These are phyloP conservation scores for Epichloe glyceriae DNA, from an alignment of 2,329 filamentous ascomycete species.

Conservation along the genomic window DNA sequence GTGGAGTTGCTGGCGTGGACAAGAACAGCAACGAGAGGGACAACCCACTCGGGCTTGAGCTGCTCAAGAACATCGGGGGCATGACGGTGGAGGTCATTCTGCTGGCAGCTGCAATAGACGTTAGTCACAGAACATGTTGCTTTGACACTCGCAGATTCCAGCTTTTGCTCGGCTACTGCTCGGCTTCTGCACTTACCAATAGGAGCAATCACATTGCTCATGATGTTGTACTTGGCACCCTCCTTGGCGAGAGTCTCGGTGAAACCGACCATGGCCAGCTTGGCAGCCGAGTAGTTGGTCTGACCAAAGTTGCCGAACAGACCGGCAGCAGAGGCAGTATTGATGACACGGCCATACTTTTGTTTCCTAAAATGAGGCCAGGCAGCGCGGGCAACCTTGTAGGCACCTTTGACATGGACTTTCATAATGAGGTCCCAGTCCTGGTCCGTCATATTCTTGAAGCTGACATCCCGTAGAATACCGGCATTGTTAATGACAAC, in stretches of 20 bases:
- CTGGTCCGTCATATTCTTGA: constrained; percentile 96
- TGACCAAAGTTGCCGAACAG: constrained; percentile 94
- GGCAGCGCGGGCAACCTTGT: constrained; percentile 87
- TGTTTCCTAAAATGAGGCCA: constrained; percentile 98
- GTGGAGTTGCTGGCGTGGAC: constrained; percentile 71
- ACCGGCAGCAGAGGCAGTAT: constrained; percentile 90
- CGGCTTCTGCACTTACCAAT: constrained; percentile 36
- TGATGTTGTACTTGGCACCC: constrained; percentile 94
- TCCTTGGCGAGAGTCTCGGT: constrained; percentile 97
- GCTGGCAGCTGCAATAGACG: constrained; percentile 53
- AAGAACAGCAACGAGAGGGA: constrained; percentile 79
- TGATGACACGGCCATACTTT: constrained; percentile 94
- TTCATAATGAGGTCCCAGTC: constrained; percentile 94
- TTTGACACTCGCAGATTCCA: too few species aligned
- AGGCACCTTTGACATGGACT: constrained; percentile 86
- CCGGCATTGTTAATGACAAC: constrained; percentile 96
- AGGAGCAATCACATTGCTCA: constrained; percentile 88
- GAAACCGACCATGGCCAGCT: constrained; percentile 90
- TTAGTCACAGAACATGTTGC: background rate
- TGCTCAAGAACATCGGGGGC: constrained; percentile 80
- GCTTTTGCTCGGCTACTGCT: too few species aligned
- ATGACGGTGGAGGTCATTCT: constrained; percentile 93
- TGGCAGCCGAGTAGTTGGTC: constrained; percentile 93
- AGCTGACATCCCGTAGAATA: constrained; percentile 87
- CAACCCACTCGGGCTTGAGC: constrained; percentile 87